A percentile compares a stretch with the other conserved stretches of the same genome.
These are phyloP conservation scores for Colletotrichum australisinense DNA, from an alignment of 2,329 filamentous ascomycete species.

Conservation along the genomic window DNA sequence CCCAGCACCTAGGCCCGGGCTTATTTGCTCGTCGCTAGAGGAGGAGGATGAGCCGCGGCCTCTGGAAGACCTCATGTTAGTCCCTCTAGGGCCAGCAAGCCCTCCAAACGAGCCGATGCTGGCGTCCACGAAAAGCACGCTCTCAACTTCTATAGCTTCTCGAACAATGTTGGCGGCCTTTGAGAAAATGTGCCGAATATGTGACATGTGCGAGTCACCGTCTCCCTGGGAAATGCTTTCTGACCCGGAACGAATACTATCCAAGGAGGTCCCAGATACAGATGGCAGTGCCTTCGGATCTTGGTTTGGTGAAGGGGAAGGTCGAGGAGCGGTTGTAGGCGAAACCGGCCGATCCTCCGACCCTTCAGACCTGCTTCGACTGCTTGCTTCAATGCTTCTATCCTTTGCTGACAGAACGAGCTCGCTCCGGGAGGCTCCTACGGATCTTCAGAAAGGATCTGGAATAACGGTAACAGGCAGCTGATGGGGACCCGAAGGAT, in stretches of 20 bases:
- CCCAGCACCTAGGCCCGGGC: neutral
- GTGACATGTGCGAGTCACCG: neutral
- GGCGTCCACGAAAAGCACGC: conserved; percentile 31
- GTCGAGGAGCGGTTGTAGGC: neutral
- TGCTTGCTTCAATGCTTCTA: too few relatives aligned
- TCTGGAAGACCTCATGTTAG: neutral
- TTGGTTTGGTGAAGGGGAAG: neutral
- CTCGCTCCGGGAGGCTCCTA: conserved; percentile 43
- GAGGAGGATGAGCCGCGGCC: conserved; percentile 29
- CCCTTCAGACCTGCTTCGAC: too few relatives aligned
- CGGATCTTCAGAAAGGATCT: conserved; percentile 47
- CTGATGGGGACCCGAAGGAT: neutral
- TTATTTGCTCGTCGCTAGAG: conserved; percentile 38
- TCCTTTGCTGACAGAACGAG: too few relatives aligned
- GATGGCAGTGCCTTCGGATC: neutral
- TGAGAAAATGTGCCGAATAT: conserved; percentile 48
- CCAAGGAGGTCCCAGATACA: neutral
- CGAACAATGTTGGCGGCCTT: conserved; percentile 57
- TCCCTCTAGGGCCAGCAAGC: conserved; percentile 35
- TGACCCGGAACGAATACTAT: conserved; percentile 44
- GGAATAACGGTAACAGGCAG: conserved; percentile 48
- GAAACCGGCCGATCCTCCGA: neutral
- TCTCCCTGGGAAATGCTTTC: neutral
- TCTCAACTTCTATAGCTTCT: conserved; percentile 50
- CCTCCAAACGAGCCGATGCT: conserved; percentile 42